Evolutionary conservation across 2,329 filamentous ascomycete species (phyloP), one percentile per base, ranked within the genome.

Genomic region (Epichloe uncinata): DNA sequence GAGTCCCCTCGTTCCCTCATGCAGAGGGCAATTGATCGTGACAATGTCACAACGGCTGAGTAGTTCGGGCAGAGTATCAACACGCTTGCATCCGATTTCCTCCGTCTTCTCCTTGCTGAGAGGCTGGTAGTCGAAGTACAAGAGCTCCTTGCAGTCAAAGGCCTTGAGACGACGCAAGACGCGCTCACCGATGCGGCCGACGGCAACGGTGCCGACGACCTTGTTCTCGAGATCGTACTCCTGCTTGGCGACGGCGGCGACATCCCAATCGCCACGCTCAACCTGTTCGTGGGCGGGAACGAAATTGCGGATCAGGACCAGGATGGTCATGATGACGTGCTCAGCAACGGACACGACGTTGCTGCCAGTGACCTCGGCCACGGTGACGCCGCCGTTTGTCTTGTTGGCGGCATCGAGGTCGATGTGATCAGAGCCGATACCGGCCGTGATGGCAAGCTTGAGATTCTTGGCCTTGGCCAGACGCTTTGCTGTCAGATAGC

Each of bases 61-160:
- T 82, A 98, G 84, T 70, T 97, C 91, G 78, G 96, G 90, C 63
- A 98, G 82, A 63, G 68, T 79, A 45, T 91, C 85, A 53, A 97
- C 89, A 55, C 93, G 82, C 63, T 88, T 81, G 80, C 84, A 90
- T 69, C 91, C 91, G 72, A 97, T 97, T 77, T 96, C 91, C 72
- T 85, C 82, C 81, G 97, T 90, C 62, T 82, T 77, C 75, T 95
- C 89, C 53, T 87, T 65, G 53, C 73, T 77, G 57, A 98, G 78
- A 48, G 91, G 89, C 79, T 98, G 93, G 85, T 98, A 98, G 76
- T 98, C 93, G 69, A 87, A 97, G 86, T 98, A 98, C 56, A 97
- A 81, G 47, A 98, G 81, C 79, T 97, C 91, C 84, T 95, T 95
- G 87, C 93, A 98, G 78, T 95, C 91, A 66, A 98, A 98, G 58